Percentiles rank a stretch among this genome's conserved stretches.
These are phyloP conservation scores for Elongisporangium anandrum DNA, from an alignment of 352 stramenopile species.

Conservation along the genomic window DNA sequence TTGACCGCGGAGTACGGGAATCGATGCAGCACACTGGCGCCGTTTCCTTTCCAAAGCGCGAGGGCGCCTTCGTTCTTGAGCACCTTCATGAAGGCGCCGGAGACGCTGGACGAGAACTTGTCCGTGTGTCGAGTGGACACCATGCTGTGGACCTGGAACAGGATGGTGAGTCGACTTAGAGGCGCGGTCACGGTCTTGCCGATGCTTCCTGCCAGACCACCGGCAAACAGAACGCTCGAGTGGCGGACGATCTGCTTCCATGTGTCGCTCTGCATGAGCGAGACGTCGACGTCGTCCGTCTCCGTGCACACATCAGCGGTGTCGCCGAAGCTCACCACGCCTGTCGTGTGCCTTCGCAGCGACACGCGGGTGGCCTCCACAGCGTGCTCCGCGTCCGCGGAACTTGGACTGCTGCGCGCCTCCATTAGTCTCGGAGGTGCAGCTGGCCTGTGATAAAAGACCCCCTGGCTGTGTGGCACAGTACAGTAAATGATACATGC, in stretches of 20 bases:
- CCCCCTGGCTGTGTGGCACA: not conserved
- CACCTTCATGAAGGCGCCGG: constrained; percentile 86
- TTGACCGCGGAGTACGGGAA: constrained; percentile 97
- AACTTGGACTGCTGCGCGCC: not conserved
- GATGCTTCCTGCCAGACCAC: constrained; percentile 92
- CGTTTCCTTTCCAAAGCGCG: constrained; percentile 96
- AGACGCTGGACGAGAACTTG: constrained; percentile 70
- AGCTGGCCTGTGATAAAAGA: not conserved
- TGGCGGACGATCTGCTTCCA: constrained; percentile 73
- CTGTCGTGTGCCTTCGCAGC: constrained; percentile 74
- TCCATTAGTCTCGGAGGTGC: not conserved
- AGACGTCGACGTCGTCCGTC: constrained; percentile 75
- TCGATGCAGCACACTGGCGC: constrained; percentile 92
- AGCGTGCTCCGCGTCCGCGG: constrained; percentile 5
- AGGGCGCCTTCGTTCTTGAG: constrained; percentile 90
- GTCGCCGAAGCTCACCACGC: constrained; percentile 78
- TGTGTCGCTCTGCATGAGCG: constrained; percentile 62
- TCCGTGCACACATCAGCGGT: constrained; percentile 71
- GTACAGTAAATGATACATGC: not conserved
- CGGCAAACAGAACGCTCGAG: constrained; percentile 78
- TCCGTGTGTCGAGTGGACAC: constrained; percentile 86
- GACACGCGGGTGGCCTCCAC: constrained; percentile 32
- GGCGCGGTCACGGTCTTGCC: constrained; percentile 95
- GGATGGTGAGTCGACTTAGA: constrained; percentile 93
- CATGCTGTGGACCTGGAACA: constrained; percentile 97